These are phyloP conservation scores for Botrytis medusae DNA, from an alignment of 2,329 filamentous ascomycete species.

Conservation along the genomic window DNA sequence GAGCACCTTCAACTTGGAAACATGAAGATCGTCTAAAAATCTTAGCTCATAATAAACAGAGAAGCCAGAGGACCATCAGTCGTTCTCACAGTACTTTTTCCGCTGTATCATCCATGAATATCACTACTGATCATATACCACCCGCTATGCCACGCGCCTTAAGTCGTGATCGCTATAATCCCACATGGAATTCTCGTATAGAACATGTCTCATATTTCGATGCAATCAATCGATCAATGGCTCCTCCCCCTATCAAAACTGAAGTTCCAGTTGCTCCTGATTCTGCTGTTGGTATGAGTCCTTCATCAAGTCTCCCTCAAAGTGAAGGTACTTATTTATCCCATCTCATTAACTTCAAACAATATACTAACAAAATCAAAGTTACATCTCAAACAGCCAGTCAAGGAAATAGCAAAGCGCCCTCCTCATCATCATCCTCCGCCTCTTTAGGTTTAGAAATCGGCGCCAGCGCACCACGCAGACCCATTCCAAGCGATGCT, in stretches of 20 bases:
- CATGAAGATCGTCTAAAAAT: slow-evolving; percentile 41
- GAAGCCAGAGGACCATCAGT: slow-evolving; percentile 35
- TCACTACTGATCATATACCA: slow-evolving; percentile 22
- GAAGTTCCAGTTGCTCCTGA: slow-evolving; percentile 33
- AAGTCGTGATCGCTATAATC: slow-evolving; percentile 36
- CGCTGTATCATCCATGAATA: slow-evolving; percentile 27
- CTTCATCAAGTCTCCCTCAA: slow-evolving; percentile 27
- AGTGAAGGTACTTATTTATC: slow-evolving; percentile 33
- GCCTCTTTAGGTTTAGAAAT: slow-evolving; percentile 34
- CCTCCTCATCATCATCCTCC: slow-evolving; percentile 23
- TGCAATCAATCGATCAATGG: neutral
- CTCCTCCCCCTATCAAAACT: slow-evolving; percentile 19
- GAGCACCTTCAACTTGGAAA: slow-evolving; percentile 54
- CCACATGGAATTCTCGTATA: slow-evolving; percentile 35
- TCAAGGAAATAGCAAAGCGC: slow-evolving; percentile 31
- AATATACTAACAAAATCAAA: slow-evolving; percentile 13
- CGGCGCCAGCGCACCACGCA: slow-evolving; percentile 10
- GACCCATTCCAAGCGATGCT: slow-evolving; percentile 18
- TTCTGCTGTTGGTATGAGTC: slow-evolving; percentile 35
- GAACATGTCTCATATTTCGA: slow-evolving; percentile 27
- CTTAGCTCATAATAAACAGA: slow-evolving; percentile 36
- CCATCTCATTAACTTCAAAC: neutral
- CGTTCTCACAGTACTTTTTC: slow-evolving; percentile 34
- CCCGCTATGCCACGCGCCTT: slow-evolving; percentile 30
- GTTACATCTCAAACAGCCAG: slow-evolving; percentile 32